Evolutionary conservation across 495 filamentous ascomycete species (phyloP), one percentile per base, ranked within the genome.

Genomic region (Xylaria venustula): DNA sequence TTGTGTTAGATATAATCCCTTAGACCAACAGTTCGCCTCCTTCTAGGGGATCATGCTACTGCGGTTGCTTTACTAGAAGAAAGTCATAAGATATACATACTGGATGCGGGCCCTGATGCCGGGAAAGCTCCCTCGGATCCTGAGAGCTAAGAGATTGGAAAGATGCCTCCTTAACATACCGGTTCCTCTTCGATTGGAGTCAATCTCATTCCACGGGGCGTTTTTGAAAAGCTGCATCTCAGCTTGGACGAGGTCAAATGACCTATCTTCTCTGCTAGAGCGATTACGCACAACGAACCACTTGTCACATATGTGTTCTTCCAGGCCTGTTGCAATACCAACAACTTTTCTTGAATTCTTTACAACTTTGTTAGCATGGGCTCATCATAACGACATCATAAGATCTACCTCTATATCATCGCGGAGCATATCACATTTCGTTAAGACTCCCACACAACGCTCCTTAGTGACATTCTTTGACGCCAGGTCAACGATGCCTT

Each of bases 281-380:
- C 75, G 80, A 52, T 85, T 87, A 9, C 71, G 74, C 0, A 86
- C 77, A 8, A 81, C 70, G 58, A 76, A 83, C 75, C 80, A 86
- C 12, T 83, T 81, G 32, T 82, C 76, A 2, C 66, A 76, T 8
- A 82, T 69, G 73, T 34, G 67, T 37, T 11, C 69, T 70, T 25
- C 23, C 17, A n/a, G 5, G 22, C 57, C 34, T 25, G 36, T 60
- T 9, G 57, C 57, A 32, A 60, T 51, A 8, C 8, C 34, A 19
- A 22, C 73, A 66, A 17, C 67, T 46, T 0, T 77, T 66, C 25
- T 75, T 58, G 37, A 63, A 26, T 12, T 11, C 36, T 50, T 51
- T 66, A 50, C 53, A 80, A 73, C 41, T 75, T 72, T 36, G 72
- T 76, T 45, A 50, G 47, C 9, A 2, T 12, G n/a, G 9, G 25